Evolutionary conservation across 2,329 filamentous ascomycete species (phyloP).

Genomic region (Aspergillus japonicus): DNA sequence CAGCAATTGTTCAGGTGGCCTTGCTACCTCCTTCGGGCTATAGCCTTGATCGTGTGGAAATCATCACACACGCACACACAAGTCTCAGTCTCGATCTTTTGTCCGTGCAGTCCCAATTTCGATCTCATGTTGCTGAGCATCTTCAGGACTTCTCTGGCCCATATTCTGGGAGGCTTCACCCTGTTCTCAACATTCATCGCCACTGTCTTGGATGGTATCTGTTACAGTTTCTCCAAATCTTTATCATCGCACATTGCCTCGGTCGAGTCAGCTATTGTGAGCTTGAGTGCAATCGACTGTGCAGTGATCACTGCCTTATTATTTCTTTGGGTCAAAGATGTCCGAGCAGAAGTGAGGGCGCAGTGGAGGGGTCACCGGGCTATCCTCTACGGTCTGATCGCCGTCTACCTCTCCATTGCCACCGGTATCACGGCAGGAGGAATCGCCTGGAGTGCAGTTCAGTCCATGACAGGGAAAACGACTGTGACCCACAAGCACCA

Average conservation of each 20-base stretch:
- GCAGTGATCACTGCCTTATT: conserved; percentile 20
- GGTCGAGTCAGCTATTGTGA: conserved; percentile 25
- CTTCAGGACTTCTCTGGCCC: conserved; percentile 15
- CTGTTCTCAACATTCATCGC: conserved; percentile 25
- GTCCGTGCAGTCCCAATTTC: not conserved
- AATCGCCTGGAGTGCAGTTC: conserved; percentile 24
- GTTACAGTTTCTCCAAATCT: conserved; percentile 23
- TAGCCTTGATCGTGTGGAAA: not conserved
- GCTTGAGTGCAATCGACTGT: conserved; percentile 29
- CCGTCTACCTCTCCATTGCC: conserved; percentile 28
- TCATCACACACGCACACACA: not conserved
- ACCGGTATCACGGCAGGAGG: conserved; percentile 29
- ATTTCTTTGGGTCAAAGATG: conserved; percentile 20
- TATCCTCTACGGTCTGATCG: conserved; percentile 17
- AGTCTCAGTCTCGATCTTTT: not conserved
- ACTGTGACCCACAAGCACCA: conserved; percentile 1
- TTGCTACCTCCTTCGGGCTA: not conserved
- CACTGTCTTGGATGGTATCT: conserved; percentile 32
- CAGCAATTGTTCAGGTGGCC: not conserved
- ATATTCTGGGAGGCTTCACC: conserved; percentile 27
- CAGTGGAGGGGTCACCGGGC: conserved; percentile 22
- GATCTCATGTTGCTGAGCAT: conserved; percentile 4
- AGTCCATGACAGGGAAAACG: conserved; percentile 11
- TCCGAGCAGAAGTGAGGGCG: conserved; percentile 10
- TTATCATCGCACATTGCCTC: conserved; percentile 16